Percentiles rank a stretch among this genome's conserved stretches.
Evolutionary conservation across 2,329 filamentous ascomycete species (phyloP).

Genomic region (Penicillium sumatraense): DNA sequence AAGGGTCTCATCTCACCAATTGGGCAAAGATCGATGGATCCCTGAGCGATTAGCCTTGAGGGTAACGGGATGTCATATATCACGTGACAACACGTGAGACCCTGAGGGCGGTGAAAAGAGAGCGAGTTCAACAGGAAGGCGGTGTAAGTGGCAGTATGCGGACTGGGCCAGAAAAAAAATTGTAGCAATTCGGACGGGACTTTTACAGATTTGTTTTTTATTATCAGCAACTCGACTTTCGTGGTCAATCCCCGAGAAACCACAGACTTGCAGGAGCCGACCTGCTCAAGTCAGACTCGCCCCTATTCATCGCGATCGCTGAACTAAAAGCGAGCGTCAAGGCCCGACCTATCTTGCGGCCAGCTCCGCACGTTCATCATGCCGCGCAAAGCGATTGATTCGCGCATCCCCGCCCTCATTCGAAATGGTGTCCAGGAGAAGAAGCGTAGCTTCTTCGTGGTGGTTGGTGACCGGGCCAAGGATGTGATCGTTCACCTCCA

Average conservation of each 20-base stretch:
- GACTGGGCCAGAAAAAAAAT: neutral
- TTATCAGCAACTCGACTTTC: constrained; percentile 11
- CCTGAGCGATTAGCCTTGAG: neutral
- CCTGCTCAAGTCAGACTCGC: neutral
- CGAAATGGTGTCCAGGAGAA: constrained; percentile 90
- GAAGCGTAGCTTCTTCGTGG: constrained; percentile 97
- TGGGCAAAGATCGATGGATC: constrained; percentile 1
- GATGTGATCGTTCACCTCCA: constrained; percentile 96
- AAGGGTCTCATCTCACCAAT: constrained; percentile 2
- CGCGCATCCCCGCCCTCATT: constrained; percentile 87
- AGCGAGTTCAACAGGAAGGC: constrained; percentile 1
- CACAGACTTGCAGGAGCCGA: neutral
- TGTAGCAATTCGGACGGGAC: neutral
- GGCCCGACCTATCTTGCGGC: constrained; percentile 17
- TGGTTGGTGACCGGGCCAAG: constrained; percentile 92
- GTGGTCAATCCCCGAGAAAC: neutral
- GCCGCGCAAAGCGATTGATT: constrained; percentile 68
- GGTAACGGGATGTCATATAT: neutral
- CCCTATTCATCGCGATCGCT: neutral
- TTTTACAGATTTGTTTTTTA: constrained; percentile 8
- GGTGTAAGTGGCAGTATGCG: constrained; percentile 28
- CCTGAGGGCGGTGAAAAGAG: neutral
- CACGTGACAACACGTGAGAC: constrained; percentile 12
- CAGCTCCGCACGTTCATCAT: constrained; percentile 34
- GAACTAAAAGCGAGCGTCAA: constrained; percentile 5